These are phyloP conservation scores for Dryas drummondii DNA, from an alignment of 306 rosid genomes.

Conservation along the genomic window DNA sequence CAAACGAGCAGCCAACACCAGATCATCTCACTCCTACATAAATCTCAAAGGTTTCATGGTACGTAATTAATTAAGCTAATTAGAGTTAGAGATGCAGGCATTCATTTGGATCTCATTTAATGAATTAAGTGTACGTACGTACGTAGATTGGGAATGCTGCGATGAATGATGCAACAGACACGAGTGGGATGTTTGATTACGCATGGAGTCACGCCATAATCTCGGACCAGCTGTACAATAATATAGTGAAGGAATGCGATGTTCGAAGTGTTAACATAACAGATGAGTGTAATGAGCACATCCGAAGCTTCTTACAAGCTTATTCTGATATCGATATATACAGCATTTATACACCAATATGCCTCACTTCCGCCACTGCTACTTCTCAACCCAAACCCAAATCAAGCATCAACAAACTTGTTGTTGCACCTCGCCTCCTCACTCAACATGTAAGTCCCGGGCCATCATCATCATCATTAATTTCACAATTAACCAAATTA, in stretches of 20 bases:
- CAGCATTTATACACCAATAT: slow-evolving; percentile 52
- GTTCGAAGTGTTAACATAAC: slow-evolving; percentile 29
- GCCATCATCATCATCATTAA: no score
- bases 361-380: slow-evolving; percentile 14
- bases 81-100: no score
- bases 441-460: slow-evolving; percentile 37
- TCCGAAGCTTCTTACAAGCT: slow-evolving; percentile 25
- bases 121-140: not conserved
- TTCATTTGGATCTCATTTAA: no score
- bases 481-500: no score
- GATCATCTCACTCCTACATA: slow-evolving; percentile 32
- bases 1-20: slow-evolving; percentile 14
- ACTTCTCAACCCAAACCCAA: not conserved
- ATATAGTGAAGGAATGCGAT: slow-evolving; percentile 33
- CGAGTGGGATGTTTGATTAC: slow-evolving; percentile 48
- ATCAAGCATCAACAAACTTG: slow-evolving; percentile 12
- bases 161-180: slow-evolving; percentile 44
- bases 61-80: not conserved
- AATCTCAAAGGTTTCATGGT: slow-evolving; percentile 79
- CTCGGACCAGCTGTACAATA: slow-evolving; percentile 39
- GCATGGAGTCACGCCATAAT: slow-evolving; percentile 65
- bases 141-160: slow-evolving; percentile 60
- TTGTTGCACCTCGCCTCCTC: slow-evolving; percentile 44
- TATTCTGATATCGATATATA: slow-evolving; percentile 47
- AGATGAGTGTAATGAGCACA: slow-evolving; percentile 12